Evolutionary conservation across 2,329 filamentous ascomycete species (phyloP), one percentile per base, ranked within the genome.

Genomic region (Dactylellina cionopaga): DNA sequence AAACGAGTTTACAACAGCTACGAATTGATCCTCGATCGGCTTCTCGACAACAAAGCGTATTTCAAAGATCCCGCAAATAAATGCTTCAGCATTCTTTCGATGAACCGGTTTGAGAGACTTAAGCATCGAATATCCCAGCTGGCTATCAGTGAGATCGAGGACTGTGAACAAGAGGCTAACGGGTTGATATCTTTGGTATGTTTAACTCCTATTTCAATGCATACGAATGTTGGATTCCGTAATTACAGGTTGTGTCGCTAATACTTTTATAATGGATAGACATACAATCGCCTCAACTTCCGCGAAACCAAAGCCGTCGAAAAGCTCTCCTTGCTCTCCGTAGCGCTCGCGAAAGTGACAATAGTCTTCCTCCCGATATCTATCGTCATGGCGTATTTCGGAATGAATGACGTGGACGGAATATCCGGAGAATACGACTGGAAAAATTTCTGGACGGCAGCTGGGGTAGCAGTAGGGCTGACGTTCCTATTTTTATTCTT

Each of bases 1-100:
- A 87, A 86, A 75, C 83, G 86, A 11, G 83, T 89, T 49, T 89
- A 89, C 75, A 83, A 86, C 75, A 84, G 83, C 76, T 89, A 89
- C 78, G 84, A 85, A 44, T 80, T 87, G 13, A 86, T 89, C 64
- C 86, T 89, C 77, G 84, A 85, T 37, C 84, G 44, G 41, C 27
- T 71, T 9, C 15, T 71, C 24, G 66, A 71, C 43, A 71, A 71
- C 39, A 71, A 71, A 55, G 87, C n/a, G 80, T 89, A 13, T 80
- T 89, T 10, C 84, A 88, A 63, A 78, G 82, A 59, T 82, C 84
- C 46, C 71, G 76, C 33, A 84, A 86, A 71, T 82, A 78, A 76
- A 54, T 76, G 76, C 52, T 64, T 77, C 5, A 76, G 74, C 59
- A 56, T 75, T 6, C 79, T 86, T 0, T 85, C 87, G 0, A 81